Conservation (phyloP, 176 grass and related monocot species). For the Urochloa ruziziensis region DNA sequence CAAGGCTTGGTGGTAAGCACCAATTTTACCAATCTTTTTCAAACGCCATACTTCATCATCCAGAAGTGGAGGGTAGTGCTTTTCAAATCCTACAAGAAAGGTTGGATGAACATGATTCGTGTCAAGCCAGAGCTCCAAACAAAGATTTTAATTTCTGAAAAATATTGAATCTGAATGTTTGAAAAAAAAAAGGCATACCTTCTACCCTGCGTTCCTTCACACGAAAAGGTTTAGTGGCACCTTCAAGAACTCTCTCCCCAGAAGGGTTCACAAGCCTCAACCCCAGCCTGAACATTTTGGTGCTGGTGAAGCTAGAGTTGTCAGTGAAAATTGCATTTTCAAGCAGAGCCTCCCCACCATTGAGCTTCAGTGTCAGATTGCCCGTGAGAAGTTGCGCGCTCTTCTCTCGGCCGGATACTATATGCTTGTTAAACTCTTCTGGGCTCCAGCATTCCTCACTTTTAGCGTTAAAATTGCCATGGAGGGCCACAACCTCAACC, state of each 20-base stretch:
- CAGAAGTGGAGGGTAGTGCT: constrained; percentile 45
- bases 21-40: constrained; percentile 37
- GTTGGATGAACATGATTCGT: not conserved
- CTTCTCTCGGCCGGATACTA: constrained; percentile 45
- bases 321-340: constrained; percentile 55
- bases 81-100: constrained; percentile 37
- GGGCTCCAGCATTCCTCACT: constrained; percentile 45
- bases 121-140: not conserved
- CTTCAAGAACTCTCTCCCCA: constrained; percentile 57
- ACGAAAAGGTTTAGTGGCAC: constrained; percentile 42
- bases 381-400: constrained; percentile 44
- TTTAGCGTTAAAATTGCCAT: constrained; percentile 53
- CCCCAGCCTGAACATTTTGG: constrained; percentile 61
- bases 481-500: constrained; percentile 54
- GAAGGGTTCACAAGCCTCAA: constrained; percentile 32
- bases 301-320: constrained; percentile 60
- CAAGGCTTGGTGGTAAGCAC: constrained; percentile 34
- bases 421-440: constrained; percentile 48
- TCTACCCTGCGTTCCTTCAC: constrained; percentile 66
- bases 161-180: not conserved
- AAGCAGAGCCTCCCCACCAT: constrained; percentile 36
- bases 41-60: constrained; percentile 53
- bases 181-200: constrained; percentile 20
- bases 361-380: constrained; percentile 45
- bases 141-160: not conserved